Conservation (phyloP, 2,329 filamentous ascomycete genomes). For the Epichloe festucae region DNA sequence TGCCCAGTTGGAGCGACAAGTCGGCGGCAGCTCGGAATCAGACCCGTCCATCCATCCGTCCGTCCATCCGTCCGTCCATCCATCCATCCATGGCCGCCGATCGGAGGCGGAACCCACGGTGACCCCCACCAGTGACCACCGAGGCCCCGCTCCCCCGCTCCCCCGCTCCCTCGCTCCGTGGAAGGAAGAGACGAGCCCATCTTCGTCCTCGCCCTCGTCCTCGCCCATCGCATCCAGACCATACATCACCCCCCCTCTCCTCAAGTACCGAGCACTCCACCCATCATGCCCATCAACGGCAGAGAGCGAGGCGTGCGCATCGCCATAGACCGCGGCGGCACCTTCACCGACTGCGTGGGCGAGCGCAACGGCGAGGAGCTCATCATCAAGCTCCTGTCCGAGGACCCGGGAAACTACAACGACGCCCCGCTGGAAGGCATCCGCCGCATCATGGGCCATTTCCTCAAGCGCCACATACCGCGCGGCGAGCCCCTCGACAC, state of each 20-base stretch:
- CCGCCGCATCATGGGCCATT: conserved; percentile 29
- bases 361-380: conserved; percentile 53
- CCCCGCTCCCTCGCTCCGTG: too few relatives aligned
- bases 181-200: too few relatives aligned
- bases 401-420: conserved; percentile 57
- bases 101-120: not conserved
- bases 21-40: too few relatives aligned
- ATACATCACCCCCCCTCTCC: not conserved
- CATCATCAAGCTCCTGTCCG: conserved; percentile 59
- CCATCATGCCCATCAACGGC: conserved; percentile 25
- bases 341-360: conserved; percentile 59
- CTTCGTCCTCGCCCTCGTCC: too few relatives aligned
- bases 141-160: too few relatives aligned
- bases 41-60: too few relatives aligned
- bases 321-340: conserved; percentile 28
- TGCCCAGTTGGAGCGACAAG: too few relatives aligned
- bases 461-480: conserved; percentile 19
- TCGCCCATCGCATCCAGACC: too few relatives aligned
- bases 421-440: conserved; percentile 67
- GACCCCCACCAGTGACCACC: too few relatives aligned
- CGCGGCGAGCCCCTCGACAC: conserved; percentile 21
- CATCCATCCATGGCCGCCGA: not conserved
- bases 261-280: not conserved
- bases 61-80: too few relatives aligned
- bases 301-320: conserved; percentile 53